Evolutionary conservation across 257 asterid genomes (phyloP), one percentile per base, ranked within the genome.

Genomic region (Solanum bukasovii): DNA sequence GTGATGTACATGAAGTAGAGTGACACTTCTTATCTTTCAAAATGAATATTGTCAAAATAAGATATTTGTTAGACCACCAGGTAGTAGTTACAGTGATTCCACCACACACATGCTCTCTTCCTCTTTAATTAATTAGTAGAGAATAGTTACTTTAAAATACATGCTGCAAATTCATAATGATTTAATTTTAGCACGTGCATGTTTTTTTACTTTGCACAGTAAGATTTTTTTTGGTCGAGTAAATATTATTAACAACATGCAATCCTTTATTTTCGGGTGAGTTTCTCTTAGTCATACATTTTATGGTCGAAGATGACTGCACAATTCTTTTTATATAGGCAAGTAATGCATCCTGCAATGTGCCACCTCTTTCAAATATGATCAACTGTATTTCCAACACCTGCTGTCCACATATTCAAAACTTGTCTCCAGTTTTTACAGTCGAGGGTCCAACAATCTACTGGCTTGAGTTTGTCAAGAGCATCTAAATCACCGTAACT

Each of bases 401-500:
- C 23, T 49, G 61, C 1, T 5, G 23, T 49, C 8, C 61, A 49
- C 21, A 49, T 49, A 49, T 49, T 49, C 61, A 16, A 49, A 49
- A 49, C 23, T 14, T 49, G 23, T 49, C 23, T 49, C 61, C 23
- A 5, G 9, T 16, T 49, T 49, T 49, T 49, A 49, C 3, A 49
- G 23, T 0, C 1, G 61, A 49, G 61, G 61, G 61, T 18, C 61
- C 61, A 16, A 49, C 96, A 91, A 86, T 88, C 98, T 84, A 92
- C 96, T 90, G 92, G 92, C 74, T 49, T 92, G 89, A 90, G 72
- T 88, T 88, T 95, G 74, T 86, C 93, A 67, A 91, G 95, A 89
- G 94, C 94, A 88, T 92, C 96, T 79, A 98, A 93, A 87, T 96
- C 98, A 71, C 96, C 98, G 13, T 93, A 90, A 34, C 96, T 94